Percentiles rank a stretch among this genome's conserved stretches.
These are phyloP conservation scores for Knufia petricola DNA, from an alignment of 2,329 filamentous ascomycete species.

Conservation along the genomic window DNA sequence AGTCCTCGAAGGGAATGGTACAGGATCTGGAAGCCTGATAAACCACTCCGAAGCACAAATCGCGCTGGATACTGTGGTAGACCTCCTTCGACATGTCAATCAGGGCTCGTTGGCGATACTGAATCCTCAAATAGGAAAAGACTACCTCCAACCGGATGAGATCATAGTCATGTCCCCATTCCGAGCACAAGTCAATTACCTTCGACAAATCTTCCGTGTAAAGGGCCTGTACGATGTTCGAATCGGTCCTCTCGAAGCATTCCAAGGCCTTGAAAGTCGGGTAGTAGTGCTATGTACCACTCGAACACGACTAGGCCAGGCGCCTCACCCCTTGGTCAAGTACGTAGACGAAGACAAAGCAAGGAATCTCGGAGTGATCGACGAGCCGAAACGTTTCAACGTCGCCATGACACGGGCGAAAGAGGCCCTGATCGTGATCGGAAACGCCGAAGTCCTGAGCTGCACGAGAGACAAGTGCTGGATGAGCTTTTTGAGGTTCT, in stretches of 20 bases:
- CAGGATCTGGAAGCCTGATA: conserved; percentile 16
- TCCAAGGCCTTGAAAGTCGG: conserved; percentile 37
- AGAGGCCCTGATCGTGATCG: conserved; percentile 29
- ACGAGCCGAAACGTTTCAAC: conserved; percentile 32
- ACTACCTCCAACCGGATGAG: conserved; percentile 24
- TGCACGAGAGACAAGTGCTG: conserved; percentile 27
- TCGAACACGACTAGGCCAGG: conserved; percentile 20
- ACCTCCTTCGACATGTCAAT: conserved; percentile 24
- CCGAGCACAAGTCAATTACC: conserved; percentile 34
- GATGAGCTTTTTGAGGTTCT: conserved; percentile 31
- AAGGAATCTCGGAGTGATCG: conserved; percentile 28
- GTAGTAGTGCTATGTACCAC: conserved; percentile 39
- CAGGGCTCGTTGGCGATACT: conserved; percentile 8
- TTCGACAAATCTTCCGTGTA: conserved; percentile 31
- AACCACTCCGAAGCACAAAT: conserved; percentile 19
- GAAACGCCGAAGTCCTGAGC: conserved; percentile 25
- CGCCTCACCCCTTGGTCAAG: conserved; percentile 9
- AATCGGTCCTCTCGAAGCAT: conserved; percentile 38
- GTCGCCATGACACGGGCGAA: conserved; percentile 34
- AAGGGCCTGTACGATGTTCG: conserved; percentile 31
- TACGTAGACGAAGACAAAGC: conserved; percentile 21
- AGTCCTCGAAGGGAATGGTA: conserved; percentile 28
- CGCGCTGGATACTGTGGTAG: conserved; percentile 14
- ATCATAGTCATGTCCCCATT: conserved; percentile 39
- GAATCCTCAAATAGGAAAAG: neutral